Percentiles rank a stretch among this genome's conserved stretches.
Evolutionary conservation across 1,284 basidiomycete species (phyloP).

Genomic region (Coniferiporia sulphurascens): DNA sequence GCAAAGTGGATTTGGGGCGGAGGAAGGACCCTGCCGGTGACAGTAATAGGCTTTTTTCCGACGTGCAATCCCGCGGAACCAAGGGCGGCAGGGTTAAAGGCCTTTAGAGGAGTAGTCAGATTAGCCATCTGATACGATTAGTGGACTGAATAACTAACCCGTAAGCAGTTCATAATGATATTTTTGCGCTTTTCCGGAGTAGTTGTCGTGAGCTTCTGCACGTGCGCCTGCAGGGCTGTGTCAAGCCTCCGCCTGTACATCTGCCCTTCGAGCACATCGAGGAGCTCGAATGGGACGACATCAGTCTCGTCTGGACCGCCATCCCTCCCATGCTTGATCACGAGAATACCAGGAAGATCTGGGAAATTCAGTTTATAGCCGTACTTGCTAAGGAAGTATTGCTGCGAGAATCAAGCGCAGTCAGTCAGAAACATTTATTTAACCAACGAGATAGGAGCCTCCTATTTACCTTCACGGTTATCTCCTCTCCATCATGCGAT

Average conservation of each 20-base stretch:
- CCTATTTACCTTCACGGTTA: conserved; percentile 25
- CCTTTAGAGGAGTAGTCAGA: background rate
- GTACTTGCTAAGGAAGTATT: conserved; percentile 28
- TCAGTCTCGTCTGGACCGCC: conserved; percentile 19
- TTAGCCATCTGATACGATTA: background rate
- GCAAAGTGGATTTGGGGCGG: background rate
- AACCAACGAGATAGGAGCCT: background rate
- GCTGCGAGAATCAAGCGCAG: conserved; percentile 20
- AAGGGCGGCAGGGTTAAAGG: background rate
- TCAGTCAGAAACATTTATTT: background rate
- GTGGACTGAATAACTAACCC: background rate
- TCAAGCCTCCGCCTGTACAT: conserved; percentile 24
- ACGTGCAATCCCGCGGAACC: conserved; percentile 4
- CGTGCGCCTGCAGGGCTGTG: conserved; percentile 21
- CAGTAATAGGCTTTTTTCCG: background rate
- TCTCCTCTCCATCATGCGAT: conserved; percentile 26
- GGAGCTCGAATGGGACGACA: conserved; percentile 26
- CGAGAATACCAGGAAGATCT: conserved; percentile 21
- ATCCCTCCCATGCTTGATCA: conserved; percentile 4
- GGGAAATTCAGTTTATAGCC: conserved; percentile 20
- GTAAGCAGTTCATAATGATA: conserved; percentile 14
- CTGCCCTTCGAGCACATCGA: conserved; percentile 25
- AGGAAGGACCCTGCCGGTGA: conserved; percentile 13
- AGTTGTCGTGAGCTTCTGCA: conserved; percentile 25
- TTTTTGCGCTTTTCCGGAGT: conserved; percentile 20